Evolutionary conservation across 495 filamentous ascomycete species (phyloP).

Genomic region (Aspergillus indologenus): DNA sequence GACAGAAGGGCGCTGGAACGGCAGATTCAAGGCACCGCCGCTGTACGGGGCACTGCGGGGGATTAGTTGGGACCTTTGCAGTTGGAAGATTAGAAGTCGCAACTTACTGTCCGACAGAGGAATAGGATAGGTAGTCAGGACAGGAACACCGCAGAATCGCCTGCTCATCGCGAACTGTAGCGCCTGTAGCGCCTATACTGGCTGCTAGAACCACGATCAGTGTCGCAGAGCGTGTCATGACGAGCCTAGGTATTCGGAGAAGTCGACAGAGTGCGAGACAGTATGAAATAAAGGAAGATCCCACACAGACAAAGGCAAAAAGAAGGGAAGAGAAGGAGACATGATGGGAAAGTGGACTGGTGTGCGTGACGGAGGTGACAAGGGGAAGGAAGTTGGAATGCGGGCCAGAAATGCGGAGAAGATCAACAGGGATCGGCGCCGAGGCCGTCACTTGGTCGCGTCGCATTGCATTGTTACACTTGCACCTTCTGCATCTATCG

Average conservation of each 20-base stretch:
- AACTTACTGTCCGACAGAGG: slow-evolving; percentile 44
- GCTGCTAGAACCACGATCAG: slow-evolving; percentile 27
- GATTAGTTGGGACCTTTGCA: not conserved
- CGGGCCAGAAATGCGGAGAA: slow-evolving; percentile 8
- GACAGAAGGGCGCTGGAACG: slow-evolving; percentile 80
- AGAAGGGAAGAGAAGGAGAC: not conserved
- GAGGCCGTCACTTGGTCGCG: too few species aligned
- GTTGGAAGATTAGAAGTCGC: not conserved
- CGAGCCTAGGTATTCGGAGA: not conserved
- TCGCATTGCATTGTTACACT: not conserved
- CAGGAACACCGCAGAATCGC: slow-evolving; percentile 42
- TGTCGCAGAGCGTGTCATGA: slow-evolving; percentile 15
- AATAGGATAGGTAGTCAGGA: slow-evolving; percentile 51
- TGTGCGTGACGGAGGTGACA: not conserved
- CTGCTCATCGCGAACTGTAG: slow-evolving; percentile 28
- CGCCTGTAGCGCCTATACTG: slow-evolving; percentile 22
- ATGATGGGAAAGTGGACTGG: not conserved
- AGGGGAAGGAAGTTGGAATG: not conserved
- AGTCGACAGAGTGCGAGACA: not conserved
- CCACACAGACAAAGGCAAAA: not conserved
- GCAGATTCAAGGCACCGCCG: slow-evolving; percentile 72
- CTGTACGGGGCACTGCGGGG: slow-evolving; percentile 65
- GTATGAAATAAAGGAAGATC: not conserved
- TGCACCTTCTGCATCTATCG: not conserved
- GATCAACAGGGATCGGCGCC: not conserved